Percentiles rank a stretch among this genome's conserved stretches.
phyloP scores from a whole-genome alignment of 2,329 filamentous ascomycete genomes.

The Xylariaceae sp. region DNA sequence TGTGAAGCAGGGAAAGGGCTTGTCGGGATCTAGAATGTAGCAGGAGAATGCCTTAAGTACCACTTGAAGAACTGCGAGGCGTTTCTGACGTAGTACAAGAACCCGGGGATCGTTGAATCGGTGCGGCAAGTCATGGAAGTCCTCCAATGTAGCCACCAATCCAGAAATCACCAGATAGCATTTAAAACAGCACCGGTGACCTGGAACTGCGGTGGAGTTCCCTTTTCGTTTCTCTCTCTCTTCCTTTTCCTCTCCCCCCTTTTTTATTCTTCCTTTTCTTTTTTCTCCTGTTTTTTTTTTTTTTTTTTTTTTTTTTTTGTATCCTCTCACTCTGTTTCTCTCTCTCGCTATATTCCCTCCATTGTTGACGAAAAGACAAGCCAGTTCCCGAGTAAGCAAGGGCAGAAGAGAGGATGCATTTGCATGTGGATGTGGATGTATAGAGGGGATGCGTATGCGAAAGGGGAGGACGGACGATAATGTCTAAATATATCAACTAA shows the following conservation, averaged over 20 bases:
- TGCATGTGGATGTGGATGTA: slow-evolving; percentile 10
- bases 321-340: not conserved
- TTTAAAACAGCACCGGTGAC: not conserved
- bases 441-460: slow-evolving; percentile 11
- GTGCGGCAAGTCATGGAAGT: slow-evolving; percentile 19
- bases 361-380: slow-evolving; percentile 1
- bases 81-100: slow-evolving; percentile 20
- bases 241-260: not conserved
- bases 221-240: not conserved
- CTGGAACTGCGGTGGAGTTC: not conserved
- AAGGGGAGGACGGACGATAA: not conserved
- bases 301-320: not conserved
- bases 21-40: slow-evolving; percentile 10
- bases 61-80: slow-evolving; percentile 18
- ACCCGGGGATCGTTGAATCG: slow-evolving; percentile 19
- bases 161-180: slow-evolving; percentile 2
- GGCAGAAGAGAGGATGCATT: slow-evolving; percentile 5
- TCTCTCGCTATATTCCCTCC: not conserved
- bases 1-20: slow-evolving; percentile 13
- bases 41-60: slow-evolving; percentile 16
- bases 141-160: slow-evolving; percentile 3
- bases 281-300: slow-evolving; percentile 1
- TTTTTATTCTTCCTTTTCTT: not conserved
- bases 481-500: slow-evolving; percentile 17
- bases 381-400: slow-evolving; percentile 2